Evolutionary conservation across 768 basidiomycete species (phyloP), one percentile per base, ranked within the genome.

Genomic region (Suillus bovinus): DNA sequence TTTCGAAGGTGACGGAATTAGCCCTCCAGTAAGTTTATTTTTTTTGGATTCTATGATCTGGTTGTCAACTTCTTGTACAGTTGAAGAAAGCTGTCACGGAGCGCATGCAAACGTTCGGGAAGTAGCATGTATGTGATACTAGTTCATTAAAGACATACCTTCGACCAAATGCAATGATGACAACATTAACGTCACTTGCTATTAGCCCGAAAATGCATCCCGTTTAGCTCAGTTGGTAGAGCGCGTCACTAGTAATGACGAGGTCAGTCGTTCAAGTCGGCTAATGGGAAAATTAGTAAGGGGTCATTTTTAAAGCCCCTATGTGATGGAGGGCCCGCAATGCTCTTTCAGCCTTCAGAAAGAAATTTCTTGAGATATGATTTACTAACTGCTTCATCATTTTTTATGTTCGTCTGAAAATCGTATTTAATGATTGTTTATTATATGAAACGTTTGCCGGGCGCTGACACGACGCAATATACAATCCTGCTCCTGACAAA

Each of bases 211-310:
- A 5, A 29, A 5, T 22, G 16, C 9, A 27, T 75, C 74, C 74
- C 74, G 74, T 75, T 75, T 75, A 75, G 74, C 74, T 75, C 74
- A 75, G 74, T 74, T 76, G 74, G 79, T 85, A 85, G 84, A 85
- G 84, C 84, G 84, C 83, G 82, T 85, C 83, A 85, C 83, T 86
- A 83, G 80, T 84, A 83, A 84, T 85, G 83, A 84, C 82, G 82
- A 84, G 83, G 82, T 85, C 83, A 83, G 82, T 84, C 81, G 84
- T 84, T 84, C 83, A 64, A 85, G 74, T 82, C 83, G 83, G 83
- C 83, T 81, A 79, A 76, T 75, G 74, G 74, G 74, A 75, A 75
- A 14, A n/a, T 61, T 60, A 72, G 68, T 67, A 4, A 27, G 27
- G 7, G 16, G 4, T 24, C 6, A 16, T 27, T 49, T 47, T 49